Base-by-base conservation (phyloP, 257 asterid genomes). In the Penstemon barbatus region DNA sequence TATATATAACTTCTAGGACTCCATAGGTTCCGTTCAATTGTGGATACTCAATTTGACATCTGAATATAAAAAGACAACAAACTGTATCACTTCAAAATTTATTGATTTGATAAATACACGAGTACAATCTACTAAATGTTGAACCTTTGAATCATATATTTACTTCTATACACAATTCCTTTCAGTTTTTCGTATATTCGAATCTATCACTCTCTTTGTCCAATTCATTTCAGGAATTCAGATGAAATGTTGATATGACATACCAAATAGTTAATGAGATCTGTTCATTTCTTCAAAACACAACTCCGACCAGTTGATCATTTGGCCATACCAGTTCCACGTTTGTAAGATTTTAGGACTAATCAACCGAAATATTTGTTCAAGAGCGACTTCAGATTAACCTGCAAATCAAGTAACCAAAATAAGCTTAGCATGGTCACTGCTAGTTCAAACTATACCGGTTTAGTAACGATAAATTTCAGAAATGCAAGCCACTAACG, bases 361-460 rank as follows among this genome's bases (percentile, higher is more conserved):
- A 66, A 57, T 12, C 54, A 52, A 52, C 59, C 51, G 53, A 45
- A 19, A 62, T 49, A 71, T 67, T 60, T 68, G 54, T 33, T 39
- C 43, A 67, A 43, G 56, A 63, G 37, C 25, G 33, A 45, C 51
- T 19, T 54, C 51, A 65, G 37, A 68, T 25, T 13, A 69, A 70
- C 75, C 84, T 79, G 84, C 77, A 74, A 9, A 58, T 71, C 44
- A 71, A 60, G 55, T 36, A 63, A 59, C 12, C 38, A 70, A 60
- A 72, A n/a, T 25, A 55, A 40, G 63, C 42, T 71, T 41, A 76
- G 71, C 66, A 50, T 56, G 25, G 5, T 36, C 25, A 13, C 63
- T 49, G 52, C 13, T 54, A 59, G 19, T 49, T 36, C 9, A 19
- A 33, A 5, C 49, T 9, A 71, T 38, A 44, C 43, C 13, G 66